Conservation (phyloP, 164 flowering plant species). For the Vitis amurensis region DNA sequence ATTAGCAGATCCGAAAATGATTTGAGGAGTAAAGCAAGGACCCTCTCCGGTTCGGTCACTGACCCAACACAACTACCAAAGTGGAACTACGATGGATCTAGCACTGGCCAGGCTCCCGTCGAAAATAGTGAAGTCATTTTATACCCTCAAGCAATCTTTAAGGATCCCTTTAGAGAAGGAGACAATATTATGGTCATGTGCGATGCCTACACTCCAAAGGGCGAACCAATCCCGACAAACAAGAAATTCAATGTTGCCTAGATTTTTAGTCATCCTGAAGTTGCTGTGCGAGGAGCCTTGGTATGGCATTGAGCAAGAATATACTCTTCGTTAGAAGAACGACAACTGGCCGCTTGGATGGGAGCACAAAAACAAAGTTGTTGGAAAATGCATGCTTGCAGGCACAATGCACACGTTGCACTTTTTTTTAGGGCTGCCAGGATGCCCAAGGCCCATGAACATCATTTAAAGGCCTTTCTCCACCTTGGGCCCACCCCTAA, state of each 20-base stretch:
- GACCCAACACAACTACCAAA: no score
- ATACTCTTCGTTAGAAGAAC: conserved; percentile 29
- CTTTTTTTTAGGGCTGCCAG: no score
- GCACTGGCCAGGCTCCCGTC: conserved; percentile 48
- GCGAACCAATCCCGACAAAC: conserved; percentile 64
- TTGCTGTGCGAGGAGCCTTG: conserved; percentile 49
- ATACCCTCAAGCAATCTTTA: conserved; percentile 63
- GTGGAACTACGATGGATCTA: conserved; percentile 26
- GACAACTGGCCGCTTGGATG: conserved; percentile 40
- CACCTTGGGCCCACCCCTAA: no score
- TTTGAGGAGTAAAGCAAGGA: no score
- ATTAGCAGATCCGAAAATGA: no score
- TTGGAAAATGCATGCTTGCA: no score
- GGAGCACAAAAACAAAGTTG: neutral
- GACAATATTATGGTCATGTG: conserved; percentile 65
- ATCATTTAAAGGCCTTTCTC: no score
- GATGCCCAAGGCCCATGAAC: no score
- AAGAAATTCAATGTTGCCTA: conserved; percentile 52
- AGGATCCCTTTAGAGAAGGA: conserved; percentile 63
- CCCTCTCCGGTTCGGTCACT: no score
- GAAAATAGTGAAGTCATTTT: conserved; percentile 50
- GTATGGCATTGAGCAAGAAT: conserved; percentile 46
- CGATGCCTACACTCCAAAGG: conserved; percentile 59
- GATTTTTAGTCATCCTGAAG: conserved; percentile 50
- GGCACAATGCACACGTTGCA: no score